These are phyloP conservation scores for Capsella bursapastoris DNA, from an alignment of 345 rosid species.

Conservation along the genomic window DNA sequence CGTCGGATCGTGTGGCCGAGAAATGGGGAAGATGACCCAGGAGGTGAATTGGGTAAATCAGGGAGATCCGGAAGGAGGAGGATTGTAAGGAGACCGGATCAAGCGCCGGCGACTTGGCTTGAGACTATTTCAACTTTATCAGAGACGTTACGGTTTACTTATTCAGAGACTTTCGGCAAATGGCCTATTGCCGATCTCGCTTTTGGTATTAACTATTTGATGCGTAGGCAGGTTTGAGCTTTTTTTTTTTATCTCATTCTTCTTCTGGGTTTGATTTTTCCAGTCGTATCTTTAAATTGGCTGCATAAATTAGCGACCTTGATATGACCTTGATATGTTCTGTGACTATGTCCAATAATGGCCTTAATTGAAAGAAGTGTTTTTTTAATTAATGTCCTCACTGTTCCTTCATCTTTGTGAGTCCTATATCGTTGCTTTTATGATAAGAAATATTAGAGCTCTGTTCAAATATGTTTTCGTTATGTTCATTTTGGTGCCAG, in stretches of 20 bases:
- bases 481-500: neutral
- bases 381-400: neutral
- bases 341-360: neutral
- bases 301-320: slow-evolving; percentile 13
- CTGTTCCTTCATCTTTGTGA: neutral
- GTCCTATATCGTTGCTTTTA: neutral
- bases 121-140: slow-evolving; percentile 82
- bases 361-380: neutral
- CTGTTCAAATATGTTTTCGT: neutral
- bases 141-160: slow-evolving; percentile 89
- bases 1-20: slow-evolving; percentile 56
- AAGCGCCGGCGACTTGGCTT: slow-evolving; percentile 96
- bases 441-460: slow-evolving; percentile 9
- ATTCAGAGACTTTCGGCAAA: slow-evolving; percentile 94
- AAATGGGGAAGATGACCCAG: slow-evolving; percentile 48
- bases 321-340: neutral
- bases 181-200: slow-evolving; percentile 99
- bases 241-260: slow-evolving; percentile 3
- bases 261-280: slow-evolving; percentile 7
- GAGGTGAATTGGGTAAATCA: slow-evolving; percentile 63
- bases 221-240: slow-evolving; percentile 79
- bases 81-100: slow-evolving; percentile 74
- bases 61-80: slow-evolving; percentile 69
- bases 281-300: neutral
- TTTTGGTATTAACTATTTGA: slow-evolving; percentile 89